Conservation (phyloP, 1,139 yeast genomes). For the Lodderomyces beijingensis region DNA sequence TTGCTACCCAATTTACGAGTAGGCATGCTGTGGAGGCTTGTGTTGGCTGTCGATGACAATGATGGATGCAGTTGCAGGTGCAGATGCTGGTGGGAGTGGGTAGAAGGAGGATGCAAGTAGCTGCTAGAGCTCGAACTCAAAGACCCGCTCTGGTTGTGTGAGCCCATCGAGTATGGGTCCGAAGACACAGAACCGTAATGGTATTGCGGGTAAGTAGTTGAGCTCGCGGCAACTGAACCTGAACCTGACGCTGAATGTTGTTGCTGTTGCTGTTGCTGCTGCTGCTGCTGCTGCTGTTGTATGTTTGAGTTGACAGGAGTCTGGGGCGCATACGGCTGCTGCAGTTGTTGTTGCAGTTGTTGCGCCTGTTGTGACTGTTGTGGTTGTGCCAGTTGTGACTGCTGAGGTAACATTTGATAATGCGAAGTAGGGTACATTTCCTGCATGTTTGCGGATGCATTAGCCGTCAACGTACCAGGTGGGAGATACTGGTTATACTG, state of each 20-base stretch:
- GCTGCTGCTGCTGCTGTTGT: constrained; percentile 4
- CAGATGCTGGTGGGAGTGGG: too few relatives aligned
- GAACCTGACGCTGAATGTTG: constrained; percentile 9
- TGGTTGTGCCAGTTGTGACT: background rate
- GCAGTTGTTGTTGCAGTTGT: constrained; percentile 6
- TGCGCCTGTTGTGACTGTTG: too few relatives aligned
- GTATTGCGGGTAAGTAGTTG: constrained; percentile 8
- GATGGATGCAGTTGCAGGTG: too few relatives aligned
- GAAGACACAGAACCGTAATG: constrained; percentile 13
- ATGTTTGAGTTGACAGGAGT: too few relatives aligned
- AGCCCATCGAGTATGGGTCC: constrained; percentile 12
- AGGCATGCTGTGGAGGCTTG: too few relatives aligned
- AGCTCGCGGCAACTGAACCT: background rate
- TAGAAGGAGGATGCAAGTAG: constrained; percentile 4
- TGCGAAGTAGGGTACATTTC: constrained; percentile 1
- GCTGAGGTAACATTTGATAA: constrained; percentile 5
- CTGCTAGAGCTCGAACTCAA: constrained; percentile 12
- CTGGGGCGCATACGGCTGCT: too few relatives aligned
- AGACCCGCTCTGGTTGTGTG: too few relatives aligned
- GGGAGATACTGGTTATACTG: background rate
- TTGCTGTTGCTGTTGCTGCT: constrained; percentile 7
- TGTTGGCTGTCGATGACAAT: too few relatives aligned
- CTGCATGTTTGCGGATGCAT: too few relatives aligned
- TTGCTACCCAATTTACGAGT: too few relatives aligned
- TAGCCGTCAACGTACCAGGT: too few relatives aligned